Conservation (phyloP, 2,329 filamentous ascomycete genomes). For the Aspergillus nomiae region DNA sequence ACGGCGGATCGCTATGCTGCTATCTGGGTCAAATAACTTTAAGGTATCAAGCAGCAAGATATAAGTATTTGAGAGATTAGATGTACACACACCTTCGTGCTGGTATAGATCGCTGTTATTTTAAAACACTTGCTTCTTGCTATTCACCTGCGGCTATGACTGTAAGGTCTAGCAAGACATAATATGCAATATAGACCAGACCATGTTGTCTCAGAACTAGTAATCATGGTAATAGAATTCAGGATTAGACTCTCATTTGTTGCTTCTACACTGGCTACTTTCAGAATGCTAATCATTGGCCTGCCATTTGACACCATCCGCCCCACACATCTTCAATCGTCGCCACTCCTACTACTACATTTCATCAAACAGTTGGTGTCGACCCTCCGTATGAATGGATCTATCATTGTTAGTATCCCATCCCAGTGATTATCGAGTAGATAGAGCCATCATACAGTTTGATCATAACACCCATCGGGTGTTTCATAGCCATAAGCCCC, state of each 20-base stretch:
- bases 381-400: background rate
- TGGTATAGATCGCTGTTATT: background rate
- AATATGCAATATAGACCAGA: background rate
- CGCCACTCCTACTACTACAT: too few species aligned
- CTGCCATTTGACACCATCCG: too few species aligned
- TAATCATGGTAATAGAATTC: background rate
- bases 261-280: background rate
- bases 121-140: background rate
- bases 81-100: background rate
- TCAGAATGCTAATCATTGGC: background rate
- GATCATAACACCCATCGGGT: constrained; percentile 13
- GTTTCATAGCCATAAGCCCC: constrained; percentile 13
- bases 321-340: too few species aligned
- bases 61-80: background rate
- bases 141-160: too few species aligned
- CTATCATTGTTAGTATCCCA: background rate
- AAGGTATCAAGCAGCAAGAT: background rate
- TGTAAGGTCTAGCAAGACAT: background rate
- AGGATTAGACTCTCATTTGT: background rate
- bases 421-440: background rate
- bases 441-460: constrained; percentile 6
- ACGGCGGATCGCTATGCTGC: constrained; percentile 14
- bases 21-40: constrained; percentile 11
- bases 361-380: background rate
- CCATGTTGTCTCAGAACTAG: background rate